Base-by-base conservation (phyloP, 2,329 filamentous ascomycete genomes). In the Venturia aucupariae region DNA sequence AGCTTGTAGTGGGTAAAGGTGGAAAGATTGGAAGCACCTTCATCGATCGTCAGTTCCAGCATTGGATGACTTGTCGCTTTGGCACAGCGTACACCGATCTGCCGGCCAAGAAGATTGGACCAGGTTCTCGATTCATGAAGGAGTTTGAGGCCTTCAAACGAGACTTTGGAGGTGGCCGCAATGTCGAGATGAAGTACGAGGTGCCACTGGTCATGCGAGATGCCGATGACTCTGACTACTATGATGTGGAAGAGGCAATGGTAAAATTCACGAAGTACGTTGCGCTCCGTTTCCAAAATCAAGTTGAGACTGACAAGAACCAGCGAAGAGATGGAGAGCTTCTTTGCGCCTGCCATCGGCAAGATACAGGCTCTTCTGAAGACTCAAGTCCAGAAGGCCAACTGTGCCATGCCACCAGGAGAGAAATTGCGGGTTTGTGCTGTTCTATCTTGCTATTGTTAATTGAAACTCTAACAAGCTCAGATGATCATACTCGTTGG, bases 41-140 rank as follows among this genome's bases (percentile, higher is more conserved):
- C 11, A 69, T 77, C 17, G 75, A 77, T 62, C 68, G 74, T 1
- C 67, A 70, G 19, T 72, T 76, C 60, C 70, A 75, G 54, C 59
- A 67, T 13, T 69, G 70, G 61, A 72, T 76, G 70, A 64, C 66
- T 2, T 24, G 66, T 8, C 68, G 62, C 1, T 76, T 74, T 64
- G 73, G 72, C 0, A 32, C 59, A 4, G 68, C 69, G 0, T 77
- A 75, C 65, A 66, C 69, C 7, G 32, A 32, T 3, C 38, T 41
- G 3, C 38, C 54, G 32, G 60, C 6, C 1, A 66, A 69, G 41
- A 67, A 70, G 60, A 72, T 67, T 22, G 70, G 71, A 0, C 68
- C 71, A 1, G 73, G 73, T 15, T 74, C 72, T 51, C 35, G 65
- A 7, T 73, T 76, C 51, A 76, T 76, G 74, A 69, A 69, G 22